These are phyloP conservation scores for Hippophae rhamnoides DNA, from an alignment of 306 rosid genomes.

Conservation along the genomic window DNA sequence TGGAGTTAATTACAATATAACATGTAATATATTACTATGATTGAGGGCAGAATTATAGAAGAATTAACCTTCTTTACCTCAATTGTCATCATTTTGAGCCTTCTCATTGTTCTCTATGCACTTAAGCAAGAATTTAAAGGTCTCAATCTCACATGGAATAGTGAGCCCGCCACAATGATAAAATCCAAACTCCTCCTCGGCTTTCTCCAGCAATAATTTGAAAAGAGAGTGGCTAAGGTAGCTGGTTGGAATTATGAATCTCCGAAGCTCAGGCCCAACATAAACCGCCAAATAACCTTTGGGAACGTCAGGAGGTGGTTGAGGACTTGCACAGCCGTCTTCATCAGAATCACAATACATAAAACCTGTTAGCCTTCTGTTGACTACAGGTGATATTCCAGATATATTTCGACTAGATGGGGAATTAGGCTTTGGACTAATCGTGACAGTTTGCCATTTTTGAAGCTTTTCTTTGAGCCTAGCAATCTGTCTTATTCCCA, in stretches of 20 bases:
- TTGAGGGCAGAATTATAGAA: neutral
- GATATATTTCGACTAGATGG: conserved; percentile 18
- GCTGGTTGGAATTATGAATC: conserved; percentile 49
- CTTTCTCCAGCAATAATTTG: conserved; percentile 67
- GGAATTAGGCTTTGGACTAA: conserved; percentile 24
- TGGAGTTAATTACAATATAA: neutral
- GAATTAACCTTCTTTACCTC: conserved; percentile 22
- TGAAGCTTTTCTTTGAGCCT: conserved; percentile 64
- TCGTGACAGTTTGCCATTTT: conserved; percentile 61
- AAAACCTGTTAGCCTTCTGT: conserved; percentile 41
- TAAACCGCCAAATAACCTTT: conserved; percentile 43
- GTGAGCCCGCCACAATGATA: conserved; percentile 73
- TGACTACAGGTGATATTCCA: conserved; percentile 48
- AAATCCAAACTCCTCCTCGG: conserved; percentile 89
- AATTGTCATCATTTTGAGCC: conserved; percentile 29
- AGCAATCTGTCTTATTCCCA: conserved; percentile 58
- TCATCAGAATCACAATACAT: conserved; percentile 66
- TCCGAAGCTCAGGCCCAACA: conserved; percentile 33
- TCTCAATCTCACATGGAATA: conserved; percentile 78
- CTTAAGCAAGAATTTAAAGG: conserved; percentile 63
- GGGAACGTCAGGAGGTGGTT: conserved; percentile 18
- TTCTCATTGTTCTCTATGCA: conserved; percentile 55
- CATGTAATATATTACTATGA: neutral
- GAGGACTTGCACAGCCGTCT: conserved; percentile 35
- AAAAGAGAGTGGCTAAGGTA: conserved; percentile 75